phyloP scores from a whole-genome alignment of 148 eudicot species.

The Camellia sinensis region DNA sequence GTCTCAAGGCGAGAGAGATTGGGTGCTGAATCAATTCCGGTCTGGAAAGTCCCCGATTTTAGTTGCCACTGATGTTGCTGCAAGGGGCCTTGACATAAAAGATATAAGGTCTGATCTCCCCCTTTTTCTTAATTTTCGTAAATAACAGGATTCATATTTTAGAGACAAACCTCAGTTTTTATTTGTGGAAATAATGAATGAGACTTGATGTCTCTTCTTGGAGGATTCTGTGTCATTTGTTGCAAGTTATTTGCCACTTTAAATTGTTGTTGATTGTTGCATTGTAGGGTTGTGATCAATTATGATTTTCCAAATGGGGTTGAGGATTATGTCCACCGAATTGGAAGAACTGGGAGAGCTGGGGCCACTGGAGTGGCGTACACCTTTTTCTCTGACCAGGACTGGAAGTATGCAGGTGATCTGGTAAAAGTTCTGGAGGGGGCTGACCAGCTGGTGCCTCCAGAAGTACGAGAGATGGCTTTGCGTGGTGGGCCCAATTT shows the following conservation, averaged over 20 bases:
- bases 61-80: conserved; percentile 99
- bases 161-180: background rate
- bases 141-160: background rate
- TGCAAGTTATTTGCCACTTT: background rate
- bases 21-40: conserved; percentile 85
- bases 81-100: conserved; percentile 92
- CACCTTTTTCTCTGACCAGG: conserved; percentile 93
- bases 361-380: conserved; percentile 91
- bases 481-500: conserved; percentile 64
- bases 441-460: conserved; percentile 90
- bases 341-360: conserved; percentile 98
- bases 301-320: conserved; percentile 95
- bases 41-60: conserved; percentile 73
- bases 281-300: conserved; percentile 82
- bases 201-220: conserved; percentile 7
- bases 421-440: conserved; percentile 86
- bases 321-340: conserved; percentile 97
- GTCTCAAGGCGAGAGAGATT: conserved; percentile 88
- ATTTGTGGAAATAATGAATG: background rate
- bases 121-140: background rate
- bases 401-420: conserved; percentile 86
- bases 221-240: background rate
- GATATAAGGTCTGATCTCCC: conserved; percentile 67
- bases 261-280: background rate
- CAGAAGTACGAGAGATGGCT: conserved; percentile 78